Percentiles rank a stretch among this genome's conserved stretches.
Evolutionary conservation across 768 basidiomycete species (phyloP).

Genomic region (Mycena metata): DNA sequence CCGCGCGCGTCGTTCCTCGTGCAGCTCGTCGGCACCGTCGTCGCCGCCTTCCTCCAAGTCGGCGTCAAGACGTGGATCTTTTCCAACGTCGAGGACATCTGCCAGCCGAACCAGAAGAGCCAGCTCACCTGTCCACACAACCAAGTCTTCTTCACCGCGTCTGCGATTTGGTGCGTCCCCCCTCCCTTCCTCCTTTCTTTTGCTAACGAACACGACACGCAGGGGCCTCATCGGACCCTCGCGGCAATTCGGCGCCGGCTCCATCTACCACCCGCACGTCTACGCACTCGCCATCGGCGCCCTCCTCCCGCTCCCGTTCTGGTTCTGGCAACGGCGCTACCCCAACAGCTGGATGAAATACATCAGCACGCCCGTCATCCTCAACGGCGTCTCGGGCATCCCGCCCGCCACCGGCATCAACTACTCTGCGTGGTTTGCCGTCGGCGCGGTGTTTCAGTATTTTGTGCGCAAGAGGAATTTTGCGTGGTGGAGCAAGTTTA

Average conservation of each 20-base stretch:
- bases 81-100: constrained; percentile 74
- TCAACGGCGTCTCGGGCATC: constrained; percentile 84
- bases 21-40: constrained; percentile 78
- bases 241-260: constrained; percentile 77
- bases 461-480: constrained; percentile 79
- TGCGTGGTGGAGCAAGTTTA: constrained; percentile 95
- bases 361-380: constrained; percentile 86
- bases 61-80: constrained; percentile 91
- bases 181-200: neutral
- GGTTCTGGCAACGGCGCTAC: constrained; percentile 83
- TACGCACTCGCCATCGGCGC: constrained; percentile 87
- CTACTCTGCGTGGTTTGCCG: constrained; percentile 90
- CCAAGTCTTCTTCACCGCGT: too few relatives aligned
- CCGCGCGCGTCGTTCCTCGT: constrained; percentile 90
- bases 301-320: constrained; percentile 89
- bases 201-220: neutral
- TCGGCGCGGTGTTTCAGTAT: constrained; percentile 93
- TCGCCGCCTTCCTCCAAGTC: constrained; percentile 84
- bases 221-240: constrained; percentile 87
- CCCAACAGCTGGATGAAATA: constrained; percentile 86
- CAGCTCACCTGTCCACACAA: too few relatives aligned
- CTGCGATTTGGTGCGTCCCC: constrained; percentile 78
- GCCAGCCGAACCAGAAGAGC: too few relatives aligned
- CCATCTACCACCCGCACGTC: constrained; percentile 82
- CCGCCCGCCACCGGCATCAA: constrained; percentile 98